Evolutionary conservation across 176 grass and related monocot genomes (phyloP).

Genomic region (Pontederia crassipes): DNA sequence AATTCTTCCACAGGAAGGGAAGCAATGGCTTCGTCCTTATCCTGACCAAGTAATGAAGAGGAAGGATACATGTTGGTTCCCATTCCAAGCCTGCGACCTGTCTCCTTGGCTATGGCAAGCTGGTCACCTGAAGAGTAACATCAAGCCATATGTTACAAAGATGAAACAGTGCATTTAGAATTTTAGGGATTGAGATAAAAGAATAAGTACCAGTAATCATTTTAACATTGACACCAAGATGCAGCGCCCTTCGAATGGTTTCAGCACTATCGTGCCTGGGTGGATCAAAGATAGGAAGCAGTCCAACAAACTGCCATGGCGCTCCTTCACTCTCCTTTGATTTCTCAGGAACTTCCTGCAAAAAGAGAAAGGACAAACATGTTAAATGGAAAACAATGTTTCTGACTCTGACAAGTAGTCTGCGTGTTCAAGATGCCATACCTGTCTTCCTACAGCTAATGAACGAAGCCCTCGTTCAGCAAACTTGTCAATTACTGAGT

Average conservation of each 20-base stretch:
- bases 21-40: conserved; percentile 69
- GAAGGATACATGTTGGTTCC: conserved; percentile 99
- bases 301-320: conserved; percentile 90
- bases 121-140: conserved; percentile 59
- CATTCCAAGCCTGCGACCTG: conserved; percentile 95
- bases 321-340: conserved; percentile 56
- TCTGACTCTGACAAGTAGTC: not conserved
- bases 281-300: conserved; percentile 90
- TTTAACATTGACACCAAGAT: conserved; percentile 96
- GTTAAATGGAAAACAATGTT: not conserved
- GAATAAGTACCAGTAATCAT: conserved; percentile 80
- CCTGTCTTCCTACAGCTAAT: conserved; percentile 88
- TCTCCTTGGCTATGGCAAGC: conserved; percentile 96
- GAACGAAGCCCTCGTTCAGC: conserved; percentile 95
- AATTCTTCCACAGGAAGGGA: conserved; percentile 81
- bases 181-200: not conserved
- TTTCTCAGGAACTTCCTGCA: conserved; percentile 95
- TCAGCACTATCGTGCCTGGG: conserved; percentile 98
- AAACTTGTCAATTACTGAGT: conserved; percentile 78
- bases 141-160: not conserved
- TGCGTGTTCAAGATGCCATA: conserved; percentile 5
- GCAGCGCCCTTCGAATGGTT: conserved; percentile 91
- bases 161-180: not conserved
- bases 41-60: conserved; percentile 68
- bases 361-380: not conserved